These are phyloP conservation scores for Colletotrichum falcatum DNA, from an alignment of 2,329 filamentous ascomycete species.

Conservation along the genomic window DNA sequence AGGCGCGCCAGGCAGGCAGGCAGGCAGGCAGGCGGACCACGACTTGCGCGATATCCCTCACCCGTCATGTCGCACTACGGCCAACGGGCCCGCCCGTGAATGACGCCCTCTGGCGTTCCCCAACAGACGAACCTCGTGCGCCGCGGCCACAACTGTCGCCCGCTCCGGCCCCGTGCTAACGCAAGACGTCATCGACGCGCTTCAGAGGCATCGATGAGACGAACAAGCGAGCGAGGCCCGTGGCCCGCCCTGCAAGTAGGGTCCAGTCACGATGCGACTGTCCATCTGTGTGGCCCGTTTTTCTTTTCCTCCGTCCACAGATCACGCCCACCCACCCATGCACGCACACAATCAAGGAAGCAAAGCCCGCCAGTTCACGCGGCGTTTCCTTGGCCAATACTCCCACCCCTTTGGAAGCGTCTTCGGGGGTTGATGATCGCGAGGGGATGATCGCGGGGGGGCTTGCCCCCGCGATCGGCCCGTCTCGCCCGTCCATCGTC, in stretches of 20 bases:
- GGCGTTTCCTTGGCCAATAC: neutral
- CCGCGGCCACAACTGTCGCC: no score
- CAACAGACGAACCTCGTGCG: neutral
- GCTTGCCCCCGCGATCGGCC: neutral
- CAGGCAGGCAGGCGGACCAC: neutral
- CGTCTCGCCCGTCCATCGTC: neutral
- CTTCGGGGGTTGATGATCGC: neutral
- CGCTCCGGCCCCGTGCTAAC: neutral
- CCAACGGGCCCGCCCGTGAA: neutral
- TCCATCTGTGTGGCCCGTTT: neutral
- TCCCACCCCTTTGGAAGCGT: neutral
- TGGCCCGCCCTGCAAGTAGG: neutral
- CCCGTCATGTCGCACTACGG: neutral
- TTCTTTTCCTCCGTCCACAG: neutral
- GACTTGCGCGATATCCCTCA: neutral
- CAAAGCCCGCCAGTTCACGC: conserved; percentile 1
- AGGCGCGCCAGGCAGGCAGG: neutral
- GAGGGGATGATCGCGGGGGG: no score
- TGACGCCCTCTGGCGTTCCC: neutral
- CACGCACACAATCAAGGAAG: neutral
- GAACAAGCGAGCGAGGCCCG: neutral
- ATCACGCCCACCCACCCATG: neutral
- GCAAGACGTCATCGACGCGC: conserved; percentile 1
- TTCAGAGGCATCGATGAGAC: neutral
- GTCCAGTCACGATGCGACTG: neutral